phyloP scores from a whole-genome alignment of 2,329 filamentous ascomycete genomes.

The Bipolaris cookei region DNA sequence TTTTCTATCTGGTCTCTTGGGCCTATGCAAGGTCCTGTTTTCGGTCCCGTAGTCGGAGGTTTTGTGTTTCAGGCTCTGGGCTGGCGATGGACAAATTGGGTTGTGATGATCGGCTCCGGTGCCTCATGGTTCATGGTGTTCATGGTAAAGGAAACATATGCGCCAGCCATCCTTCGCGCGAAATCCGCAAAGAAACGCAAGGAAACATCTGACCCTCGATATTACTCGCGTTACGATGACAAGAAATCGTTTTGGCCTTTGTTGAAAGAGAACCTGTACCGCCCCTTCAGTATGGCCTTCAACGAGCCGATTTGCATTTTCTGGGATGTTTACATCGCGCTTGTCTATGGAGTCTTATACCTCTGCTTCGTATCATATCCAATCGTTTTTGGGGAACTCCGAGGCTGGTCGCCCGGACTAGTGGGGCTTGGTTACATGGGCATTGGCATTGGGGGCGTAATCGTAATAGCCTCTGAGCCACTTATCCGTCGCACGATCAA shows the following conservation, averaged over 20 bases:
- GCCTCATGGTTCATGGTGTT: conserved; percentile 64
- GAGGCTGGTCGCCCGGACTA: conserved; percentile 77
- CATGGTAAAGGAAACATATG: conserved; percentile 80
- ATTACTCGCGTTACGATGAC: conserved; percentile 81
- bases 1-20: conserved; percentile 85
- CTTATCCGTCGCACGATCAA: conserved; percentile 80
- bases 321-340: conserved; percentile 73
- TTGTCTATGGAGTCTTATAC: conserved; percentile 86
- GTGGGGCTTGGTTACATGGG: conserved; percentile 81
- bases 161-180: conserved; percentile 69
- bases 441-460: conserved; percentile 63
- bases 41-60: conserved; percentile 75
- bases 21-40: conserved; percentile 74
- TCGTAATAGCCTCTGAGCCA: conserved; percentile 65
- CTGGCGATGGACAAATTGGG: conserved; percentile 89
- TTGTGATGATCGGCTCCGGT: conserved; percentile 66
- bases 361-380: conserved; percentile 92
- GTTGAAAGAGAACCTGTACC: conserved; percentile 75
- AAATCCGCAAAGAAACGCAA: conserved; percentile 74
- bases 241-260: conserved; percentile 68
- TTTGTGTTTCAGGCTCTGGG: conserved; percentile 79
- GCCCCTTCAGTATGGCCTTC: conserved; percentile 77
- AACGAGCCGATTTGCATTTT: conserved; percentile 88
- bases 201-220: conserved; percentile 76
- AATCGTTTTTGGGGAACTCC: conserved; percentile 75